Base-by-base conservation (phyloP, 495 filamentous ascomycete genomes). In the Echria macrotheca region DNA sequence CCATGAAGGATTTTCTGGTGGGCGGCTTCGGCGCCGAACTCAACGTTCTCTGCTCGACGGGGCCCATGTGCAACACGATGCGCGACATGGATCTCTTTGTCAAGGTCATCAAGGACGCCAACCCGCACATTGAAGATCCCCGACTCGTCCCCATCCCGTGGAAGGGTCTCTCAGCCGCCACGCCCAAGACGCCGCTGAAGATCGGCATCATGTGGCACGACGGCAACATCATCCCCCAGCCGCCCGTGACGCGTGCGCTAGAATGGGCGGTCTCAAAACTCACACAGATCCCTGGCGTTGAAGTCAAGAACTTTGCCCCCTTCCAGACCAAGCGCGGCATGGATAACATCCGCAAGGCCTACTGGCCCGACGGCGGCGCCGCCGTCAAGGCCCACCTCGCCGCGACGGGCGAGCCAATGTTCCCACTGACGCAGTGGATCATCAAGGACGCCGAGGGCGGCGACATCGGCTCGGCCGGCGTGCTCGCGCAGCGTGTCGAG, bases 151-250 rank as follows among this genome's bases (percentile, higher is more conserved):
- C 64, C 5, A 47, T 67, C 5, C 64, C 61, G 1, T 67, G 84
- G 83, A 77, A 63, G 44, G 70, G 73, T 40, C 44, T 57, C 45
- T 36, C 38, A 24, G 25, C 40, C 44, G 11, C 28, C 15, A 45
- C 57, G 31, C 44, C 61, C 12, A 69, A 50, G 11, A 33, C 64
- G 40, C 70, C 74, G 47, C 66, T 89, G 33, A 84, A 79, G 39
- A 62, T 91, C 21, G 87, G 68, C 2, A 77, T 91, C 17, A 67
- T 89, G 42, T 83, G 79, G 77, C 68, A 84, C 63, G 87, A 91
- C 57, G 81, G 78, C 22, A 65, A 82, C n/a, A 81, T 87, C 19
- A 75, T 70, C 35, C 84, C 85, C 1, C 85, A 89, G 56, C 86
- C 86, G 3, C 86, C 86, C 1, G 69, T 90, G 0, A 69, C 67